phyloP scores from a whole-genome alignment of 768 basidiomycete genomes.

The Pleurotus ostreatus region DNA sequence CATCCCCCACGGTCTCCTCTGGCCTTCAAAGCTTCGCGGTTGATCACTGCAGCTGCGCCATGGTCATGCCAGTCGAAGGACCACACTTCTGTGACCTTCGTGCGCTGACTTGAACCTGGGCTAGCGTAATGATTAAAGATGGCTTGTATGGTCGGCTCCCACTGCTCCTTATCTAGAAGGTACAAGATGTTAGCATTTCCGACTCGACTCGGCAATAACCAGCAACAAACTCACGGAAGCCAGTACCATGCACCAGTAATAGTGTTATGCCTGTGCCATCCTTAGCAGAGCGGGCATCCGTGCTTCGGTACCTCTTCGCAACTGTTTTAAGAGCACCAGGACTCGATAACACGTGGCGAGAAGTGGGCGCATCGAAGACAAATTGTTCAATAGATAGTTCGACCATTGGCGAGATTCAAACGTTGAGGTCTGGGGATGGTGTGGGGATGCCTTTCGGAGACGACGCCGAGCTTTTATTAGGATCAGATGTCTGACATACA shows the following conservation, averaged over 20 bases:
- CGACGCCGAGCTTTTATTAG: too few relatives aligned
- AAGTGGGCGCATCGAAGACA: background rate
- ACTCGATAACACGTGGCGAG: background rate
- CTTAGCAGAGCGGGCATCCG: background rate
- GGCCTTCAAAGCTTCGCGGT: constrained; percentile 25
- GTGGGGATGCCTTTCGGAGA: too few relatives aligned
- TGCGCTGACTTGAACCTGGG: background rate
- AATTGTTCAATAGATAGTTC: background rate
- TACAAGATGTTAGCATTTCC: background rate
- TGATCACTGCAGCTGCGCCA: constrained; percentile 44
- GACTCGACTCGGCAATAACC: too few relatives aligned
- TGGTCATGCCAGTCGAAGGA: constrained; percentile 48
- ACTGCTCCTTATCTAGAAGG: constrained; percentile 48
- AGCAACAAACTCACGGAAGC: background rate
- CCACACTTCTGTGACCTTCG: constrained; percentile 39
- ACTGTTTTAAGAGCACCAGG: background rate
- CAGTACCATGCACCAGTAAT: constrained; percentile 1
- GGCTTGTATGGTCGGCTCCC: constrained; percentile 42
- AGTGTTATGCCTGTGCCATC: background rate
- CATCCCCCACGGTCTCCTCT: constrained; percentile 30
- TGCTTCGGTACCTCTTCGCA: background rate
- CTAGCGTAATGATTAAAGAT: constrained; percentile 23
- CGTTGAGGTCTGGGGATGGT: too few relatives aligned
- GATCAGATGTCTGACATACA: too few relatives aligned
- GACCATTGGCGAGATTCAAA: too few relatives aligned